Percentiles rank a stretch among this genome's conserved stretches.
Conservation (phyloP, 2,329 filamentous ascomycete genomes). For the Scopulariopsis brevicaulis region DNA sequence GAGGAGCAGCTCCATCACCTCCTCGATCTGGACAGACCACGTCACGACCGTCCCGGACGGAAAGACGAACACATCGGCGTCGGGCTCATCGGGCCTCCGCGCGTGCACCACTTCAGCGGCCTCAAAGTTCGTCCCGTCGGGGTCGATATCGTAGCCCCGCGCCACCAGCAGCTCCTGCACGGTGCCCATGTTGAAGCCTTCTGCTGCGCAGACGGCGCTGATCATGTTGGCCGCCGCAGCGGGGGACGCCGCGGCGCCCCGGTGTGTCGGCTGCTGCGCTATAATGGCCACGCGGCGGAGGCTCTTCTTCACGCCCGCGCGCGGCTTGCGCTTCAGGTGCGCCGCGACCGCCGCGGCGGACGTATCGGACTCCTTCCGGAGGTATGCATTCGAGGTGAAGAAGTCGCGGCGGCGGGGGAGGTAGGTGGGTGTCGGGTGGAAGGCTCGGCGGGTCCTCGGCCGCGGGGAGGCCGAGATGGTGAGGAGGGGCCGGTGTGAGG, state of each 20-base stretch:
- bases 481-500: not conserved
- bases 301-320: constrained; percentile 52
- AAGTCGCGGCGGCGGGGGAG: constrained; percentile 48
- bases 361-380: constrained; percentile 19
- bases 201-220: constrained; percentile 50
- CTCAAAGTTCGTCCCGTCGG: constrained; percentile 49
- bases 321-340: constrained; percentile 31
- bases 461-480: constrained; percentile 1
- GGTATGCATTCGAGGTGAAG: constrained; percentile 52
- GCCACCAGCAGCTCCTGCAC: constrained; percentile 44
- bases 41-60: constrained; percentile 88
- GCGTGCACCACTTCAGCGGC: constrained; percentile 52
- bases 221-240: constrained; percentile 29
- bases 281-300: constrained; percentile 78
- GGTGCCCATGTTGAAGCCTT: constrained; percentile 52
- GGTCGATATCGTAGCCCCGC: constrained; percentile 51
- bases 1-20: constrained; percentile 63
- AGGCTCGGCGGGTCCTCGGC: constrained; percentile 15
- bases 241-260: constrained; percentile 11
- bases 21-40: constrained; percentile 74
- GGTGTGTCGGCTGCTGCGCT: constrained; percentile 45
- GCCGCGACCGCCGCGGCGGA: constrained; percentile 12
- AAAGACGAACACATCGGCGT: constrained; percentile 91
- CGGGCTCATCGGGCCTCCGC: constrained; percentile 42
- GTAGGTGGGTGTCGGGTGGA: constrained; percentile 32